Evolutionary conservation across 2,329 filamentous ascomycete species (phyloP), one percentile per base, ranked within the genome.

Genomic region (Trichoderma polysporum): DNA sequence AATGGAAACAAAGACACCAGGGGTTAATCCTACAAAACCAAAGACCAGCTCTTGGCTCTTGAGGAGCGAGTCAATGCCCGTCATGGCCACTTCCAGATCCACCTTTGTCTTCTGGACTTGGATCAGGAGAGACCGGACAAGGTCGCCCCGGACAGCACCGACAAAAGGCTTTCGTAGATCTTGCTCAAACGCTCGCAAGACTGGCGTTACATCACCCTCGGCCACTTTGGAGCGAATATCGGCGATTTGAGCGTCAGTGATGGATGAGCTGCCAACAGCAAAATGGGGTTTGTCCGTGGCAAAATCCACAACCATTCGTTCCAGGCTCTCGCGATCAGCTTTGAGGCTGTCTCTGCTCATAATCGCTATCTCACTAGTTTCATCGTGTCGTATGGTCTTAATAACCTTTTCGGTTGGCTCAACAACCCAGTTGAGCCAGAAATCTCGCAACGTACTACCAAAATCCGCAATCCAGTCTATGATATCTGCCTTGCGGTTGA

Each of bases 31-130:
- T 41, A 99, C 90, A 74, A 99, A 97, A n/a, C 93, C 95, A 80
- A 99, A 99, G 27, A 99, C 92, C 56, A 99, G 85, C 76, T 99
- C 94, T 76, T 99, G 95, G 74, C 94, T 97, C 81, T 95, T 97
- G 67, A 99, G 85, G 35, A 99, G 85, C 37, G 93, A 88, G 81
- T 99, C 94, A 71, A 99, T 99, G 19, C 95, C 95, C 68, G 91
- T 93, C 81, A 99, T 94, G 15, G 95, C 95, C 69, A 98, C 90
- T 78, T 99, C 95, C 13, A 99, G 89, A 75, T 99, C 95, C 9
- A 99, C 95, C 82, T 99, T 99, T 25, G 95, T 98, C 84, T 99
- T 99, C 75, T 99, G 95, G 41, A 99, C 90, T 76, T 99, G 95
- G 65, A 99, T 98, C 52, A 99, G 84, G 31, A 99, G 86, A 4